These are phyloP conservation scores for Dioscorea cayenensis DNA, from an alignment of 116 monocot genomes.

Conservation along the genomic window DNA sequence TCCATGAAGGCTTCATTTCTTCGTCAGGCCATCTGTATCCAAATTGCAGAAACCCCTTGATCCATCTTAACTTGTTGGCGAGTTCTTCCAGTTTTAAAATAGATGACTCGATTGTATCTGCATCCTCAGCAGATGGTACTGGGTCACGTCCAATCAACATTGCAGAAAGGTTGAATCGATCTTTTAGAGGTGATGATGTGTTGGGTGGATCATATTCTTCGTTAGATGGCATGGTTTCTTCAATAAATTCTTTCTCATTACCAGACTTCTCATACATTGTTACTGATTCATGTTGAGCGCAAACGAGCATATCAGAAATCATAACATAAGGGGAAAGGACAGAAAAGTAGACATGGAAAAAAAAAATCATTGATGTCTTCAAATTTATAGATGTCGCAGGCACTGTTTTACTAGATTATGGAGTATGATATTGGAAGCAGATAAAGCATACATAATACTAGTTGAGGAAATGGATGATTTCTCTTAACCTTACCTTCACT, in stretches of 20 bases:
- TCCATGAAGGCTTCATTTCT: conserved; percentile 53
- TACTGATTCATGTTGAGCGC: too few relatives aligned
- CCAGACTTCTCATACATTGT: neutral
- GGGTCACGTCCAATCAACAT: neutral
- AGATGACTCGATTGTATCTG: conserved; percentile 40
- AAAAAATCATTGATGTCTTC: neutral
- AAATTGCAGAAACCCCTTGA: conserved; percentile 45
- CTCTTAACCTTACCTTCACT: conserved; percentile 20
- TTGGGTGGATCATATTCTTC: neutral
- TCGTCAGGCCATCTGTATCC: conserved; percentile 40
- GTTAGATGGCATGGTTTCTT: neutral
- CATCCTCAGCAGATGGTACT: neutral
- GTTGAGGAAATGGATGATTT: too few relatives aligned
- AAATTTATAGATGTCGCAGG: too few relatives aligned
- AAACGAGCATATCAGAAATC: too few relatives aligned
- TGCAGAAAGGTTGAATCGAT: neutral
- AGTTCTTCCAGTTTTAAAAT: conserved; percentile 62
- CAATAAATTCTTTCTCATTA: neutral
- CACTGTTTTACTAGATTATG: too few relatives aligned
- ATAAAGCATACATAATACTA: too few relatives aligned
- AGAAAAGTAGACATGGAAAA: neutral
- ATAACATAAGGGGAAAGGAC: neutral
- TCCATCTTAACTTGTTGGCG: conserved; percentile 57
- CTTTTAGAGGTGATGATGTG: neutral
- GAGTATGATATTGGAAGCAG: too few relatives aligned